Evolutionary conservation across 306 rosid genomes (phyloP), one percentile per base, ranked within the genome.

Genomic region (Vigna radiata): DNA sequence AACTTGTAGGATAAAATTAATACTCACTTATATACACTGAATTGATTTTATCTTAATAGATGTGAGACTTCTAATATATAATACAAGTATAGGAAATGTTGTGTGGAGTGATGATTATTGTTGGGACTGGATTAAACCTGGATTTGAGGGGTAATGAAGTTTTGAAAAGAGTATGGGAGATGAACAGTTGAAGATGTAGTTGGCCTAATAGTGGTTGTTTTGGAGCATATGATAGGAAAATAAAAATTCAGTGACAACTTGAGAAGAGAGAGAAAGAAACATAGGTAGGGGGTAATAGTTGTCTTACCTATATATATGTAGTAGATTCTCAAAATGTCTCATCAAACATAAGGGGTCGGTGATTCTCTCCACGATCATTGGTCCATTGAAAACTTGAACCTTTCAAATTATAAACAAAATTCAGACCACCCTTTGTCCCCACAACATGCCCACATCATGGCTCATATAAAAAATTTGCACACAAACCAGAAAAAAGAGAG

Each of bases 321-420:
- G 54, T 70, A 84, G 91, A 88, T 90, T 88, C 92, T 85, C 79
- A 88, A 88, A 77, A 85, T 82, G 92, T 90, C 96, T 85, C 83
- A 88, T 90, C 89, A 83, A 86, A 64, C 82, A 75, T 46, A 53
- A 36, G 52, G 60, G 87, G 90, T 76, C 84, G 87, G 87, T 85
- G 86, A 83, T 82, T 86, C 73, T 85, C 66, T 78, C 73, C 25
- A 77, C 73, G 48, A 83, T 83, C 79, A 83, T 85, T 86, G 83
- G 69, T 48, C 75, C 82, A 67, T 76, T 77, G 60, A 72, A 83
- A 68, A 33, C 70, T 75, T 71, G 46, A 79, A 72, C 37, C 73
- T 64, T 82, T 79, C 84, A 73, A 78, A 63, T 63, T 73, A 72
- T 71, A 82, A 83, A 80, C 65, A 67, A 74, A 79, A 70, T 47